Evolutionary conservation across 2,329 filamentous ascomycete genomes (phyloP), one percentile per base, ranked within the genome.

Genomic region (Fonsecaea monophora): DNA sequence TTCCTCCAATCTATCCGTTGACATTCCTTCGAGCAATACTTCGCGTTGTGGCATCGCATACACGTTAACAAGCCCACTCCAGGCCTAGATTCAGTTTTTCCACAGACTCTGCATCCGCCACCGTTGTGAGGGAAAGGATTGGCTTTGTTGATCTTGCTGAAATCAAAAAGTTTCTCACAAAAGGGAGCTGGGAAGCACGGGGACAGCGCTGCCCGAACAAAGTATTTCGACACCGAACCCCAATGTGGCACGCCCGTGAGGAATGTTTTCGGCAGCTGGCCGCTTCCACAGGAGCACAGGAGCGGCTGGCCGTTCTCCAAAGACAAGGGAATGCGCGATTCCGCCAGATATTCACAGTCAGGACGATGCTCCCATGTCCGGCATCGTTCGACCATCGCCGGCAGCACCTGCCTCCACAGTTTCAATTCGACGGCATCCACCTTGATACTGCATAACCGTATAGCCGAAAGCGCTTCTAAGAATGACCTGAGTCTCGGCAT

Each of bases 331-430:
- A 73, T 74, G 7, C 77, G 73, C n/a, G 68, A 60, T 15, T 62
- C 57, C 4, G 62, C 38, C 2, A 6, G 30, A 66, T 78, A 79
- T 55, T 75, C 72, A 68, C 80, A 82, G 3, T 67, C 64, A 1
- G 68, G 10, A 12, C 64, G 62, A 65, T 82, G 80, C 30, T 72
- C 69, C 79, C 78, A 81, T 7, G 66, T 66, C 32, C 59, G 59
- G 61, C 79, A 81, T n/a, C 80, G 77, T 61, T 80, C 78, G 18
- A 72, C 73, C 42, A 74, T 73, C 4, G 77, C 74, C 0, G 77
- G 75, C 2, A 78, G 60, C 3, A 75, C 65, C 35, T 72, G 68
- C 50, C 75, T 76, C 78, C 78, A 79, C 13, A 77, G 60, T 8
- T 57, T 60, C 15, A 75, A 56, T 56, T 78, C 77, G 10, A 73